Evolutionary conservation across 805 yeast genomes (phyloP).

Genomic region (Zygotorulaspora sp.): DNA sequence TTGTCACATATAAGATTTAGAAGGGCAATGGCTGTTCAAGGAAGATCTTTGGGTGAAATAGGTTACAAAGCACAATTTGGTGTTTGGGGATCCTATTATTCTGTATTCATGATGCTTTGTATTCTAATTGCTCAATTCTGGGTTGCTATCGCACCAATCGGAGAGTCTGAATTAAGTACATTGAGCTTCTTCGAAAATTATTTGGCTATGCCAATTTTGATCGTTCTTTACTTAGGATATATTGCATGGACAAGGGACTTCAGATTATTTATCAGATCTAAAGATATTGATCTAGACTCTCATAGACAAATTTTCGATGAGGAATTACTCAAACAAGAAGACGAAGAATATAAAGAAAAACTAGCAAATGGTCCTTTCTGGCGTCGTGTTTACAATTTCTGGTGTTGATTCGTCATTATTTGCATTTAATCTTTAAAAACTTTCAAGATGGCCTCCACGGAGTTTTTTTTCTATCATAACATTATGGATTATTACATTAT

Average conservation of each 20-base stretch:
- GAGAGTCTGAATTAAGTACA: conserved; percentile 36
- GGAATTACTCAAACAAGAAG: conserved; percentile 33
- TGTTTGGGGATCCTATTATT: conserved; percentile 49
- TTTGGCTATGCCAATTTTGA: conserved; percentile 44
- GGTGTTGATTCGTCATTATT: conserved; percentile 25
- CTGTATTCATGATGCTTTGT: conserved; percentile 44
- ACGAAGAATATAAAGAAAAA: conserved; percentile 29
- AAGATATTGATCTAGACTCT: conserved; percentile 30
- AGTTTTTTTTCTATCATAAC: neutral
- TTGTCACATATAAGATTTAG: conserved; percentile 55
- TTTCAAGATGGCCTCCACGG: neutral
- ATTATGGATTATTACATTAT: neutral
- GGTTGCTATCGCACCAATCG: conserved; percentile 59
- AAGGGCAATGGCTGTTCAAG: conserved; percentile 52
- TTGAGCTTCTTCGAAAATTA: conserved; percentile 42
- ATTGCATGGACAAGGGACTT: conserved; percentile 46
- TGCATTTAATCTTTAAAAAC: no score
- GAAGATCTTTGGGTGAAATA: conserved; percentile 46
- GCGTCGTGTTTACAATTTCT: conserved; percentile 29
- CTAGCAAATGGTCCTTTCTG: conserved; percentile 29
- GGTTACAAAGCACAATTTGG: conserved; percentile 53
- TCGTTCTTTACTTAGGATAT: conserved; percentile 42
- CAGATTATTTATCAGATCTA: conserved; percentile 32
- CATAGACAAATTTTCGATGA: conserved; percentile 35
- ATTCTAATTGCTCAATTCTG: conserved; percentile 59